phyloP scores from a whole-genome alignment of 225 moss, liverwort and hornwort species.

The Anthoceros angustus region DNA sequence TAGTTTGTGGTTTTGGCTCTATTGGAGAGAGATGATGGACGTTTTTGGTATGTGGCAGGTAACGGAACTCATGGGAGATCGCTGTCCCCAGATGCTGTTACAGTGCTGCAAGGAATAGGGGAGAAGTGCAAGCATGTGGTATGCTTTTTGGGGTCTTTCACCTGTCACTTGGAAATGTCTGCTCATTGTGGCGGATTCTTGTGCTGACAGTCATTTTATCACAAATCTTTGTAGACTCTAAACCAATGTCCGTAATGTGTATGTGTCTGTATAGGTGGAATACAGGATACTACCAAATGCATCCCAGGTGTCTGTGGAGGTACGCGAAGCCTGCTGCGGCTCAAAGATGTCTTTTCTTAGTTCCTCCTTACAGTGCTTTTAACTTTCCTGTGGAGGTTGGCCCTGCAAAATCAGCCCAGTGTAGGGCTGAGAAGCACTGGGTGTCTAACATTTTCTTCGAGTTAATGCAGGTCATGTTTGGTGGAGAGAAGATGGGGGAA shows the following conservation, averaged over 20 bases:
- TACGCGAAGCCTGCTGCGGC: neutral
- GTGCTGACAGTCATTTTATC: too few relatives aligned
- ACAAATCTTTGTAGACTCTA: neutral
- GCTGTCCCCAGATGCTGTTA: slow-evolving; percentile 23
- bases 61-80: slow-evolving; percentile 1
- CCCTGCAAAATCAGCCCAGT: too few relatives aligned
- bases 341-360: neutral
- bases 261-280: slow-evolving; percentile 15
- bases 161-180: too few relatives aligned
- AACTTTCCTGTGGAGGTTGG: too few relatives aligned
- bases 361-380: neutral
- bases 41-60: slow-evolving; percentile 20
- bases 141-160: neutral
- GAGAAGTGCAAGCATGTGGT: slow-evolving; percentile 22
- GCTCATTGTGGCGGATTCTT: too few relatives aligned
- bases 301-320: slow-evolving; percentile 31
- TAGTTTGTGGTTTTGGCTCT: slow-evolving; percentile 5
- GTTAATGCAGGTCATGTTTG: neutral
- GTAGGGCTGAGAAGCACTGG: too few relatives aligned
- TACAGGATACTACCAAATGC: slow-evolving; percentile 24
- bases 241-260: neutral
- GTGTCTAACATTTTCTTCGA: neutral
- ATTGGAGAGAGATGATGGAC: slow-evolving; percentile 12
- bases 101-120: slow-evolving; percentile 34
- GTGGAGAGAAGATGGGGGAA: neutral